These are phyloP conservation scores for Orychophragmus violaceus DNA, from an alignment of 345 rosid genomes.

Conservation along the genomic window DNA sequence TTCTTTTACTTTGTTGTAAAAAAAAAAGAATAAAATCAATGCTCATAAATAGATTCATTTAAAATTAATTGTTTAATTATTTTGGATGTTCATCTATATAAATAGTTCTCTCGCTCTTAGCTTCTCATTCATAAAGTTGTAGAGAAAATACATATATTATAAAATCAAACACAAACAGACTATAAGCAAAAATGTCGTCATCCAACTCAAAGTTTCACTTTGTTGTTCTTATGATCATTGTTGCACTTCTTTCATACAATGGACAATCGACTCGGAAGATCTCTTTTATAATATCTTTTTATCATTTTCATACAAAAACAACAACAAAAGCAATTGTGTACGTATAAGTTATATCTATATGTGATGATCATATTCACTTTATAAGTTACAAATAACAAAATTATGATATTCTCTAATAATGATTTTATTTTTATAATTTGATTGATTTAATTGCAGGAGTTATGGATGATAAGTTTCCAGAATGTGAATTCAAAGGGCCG, in stretches of 20 bases:
- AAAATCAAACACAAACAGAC: background rate
- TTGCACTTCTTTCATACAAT: constrained; percentile 11
- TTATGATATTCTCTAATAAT: background rate
- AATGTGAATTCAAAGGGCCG: constrained; percentile 17
- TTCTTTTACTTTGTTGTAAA: too few species aligned
- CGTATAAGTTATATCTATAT: background rate
- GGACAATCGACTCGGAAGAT: constrained; percentile 1
- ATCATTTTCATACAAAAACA: background rate
- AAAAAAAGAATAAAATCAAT: background rate
- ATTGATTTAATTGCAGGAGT: background rate
- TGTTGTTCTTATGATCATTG: background rate
- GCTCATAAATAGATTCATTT: background rate
- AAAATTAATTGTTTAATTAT: background rate
- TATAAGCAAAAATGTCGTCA: background rate
- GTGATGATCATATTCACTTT: background rate
- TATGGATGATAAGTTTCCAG: constrained; percentile 8
- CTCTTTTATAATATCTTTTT: background rate
- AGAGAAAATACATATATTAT: background rate
- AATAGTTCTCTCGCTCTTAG: background rate
- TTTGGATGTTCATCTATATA: background rate
- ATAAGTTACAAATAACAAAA: background rate
- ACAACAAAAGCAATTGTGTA: background rate
- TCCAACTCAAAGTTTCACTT: constrained; percentile 10
- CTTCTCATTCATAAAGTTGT: background rate
- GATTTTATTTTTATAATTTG: background rate